These are phyloP conservation scores for Plasmodium gonderi DNA, from an alignment of 169 alveolate genomes.

Conservation along the genomic window DNA sequence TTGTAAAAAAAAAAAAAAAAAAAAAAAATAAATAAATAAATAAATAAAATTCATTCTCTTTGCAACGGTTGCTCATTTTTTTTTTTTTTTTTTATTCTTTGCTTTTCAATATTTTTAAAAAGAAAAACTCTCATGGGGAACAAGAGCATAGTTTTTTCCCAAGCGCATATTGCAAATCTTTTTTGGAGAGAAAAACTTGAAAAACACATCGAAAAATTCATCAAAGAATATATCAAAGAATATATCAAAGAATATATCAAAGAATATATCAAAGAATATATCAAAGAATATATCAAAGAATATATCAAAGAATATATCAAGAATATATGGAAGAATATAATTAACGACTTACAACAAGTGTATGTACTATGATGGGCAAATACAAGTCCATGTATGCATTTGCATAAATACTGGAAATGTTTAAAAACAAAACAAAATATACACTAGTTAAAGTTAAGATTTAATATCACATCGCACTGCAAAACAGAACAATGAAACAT, in stretches of 20 bases:
- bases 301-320: background rate
- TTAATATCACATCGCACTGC: background rate
- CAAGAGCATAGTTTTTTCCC: no score
- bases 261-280: background rate
- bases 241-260: background rate
- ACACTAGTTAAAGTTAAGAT: background rate
- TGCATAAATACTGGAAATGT: background rate
- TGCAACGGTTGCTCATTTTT: background rate
- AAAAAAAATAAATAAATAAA: no score
- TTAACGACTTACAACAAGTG: background rate
- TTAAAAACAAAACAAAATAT: background rate
- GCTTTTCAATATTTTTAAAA: background rate
- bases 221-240: background rate
- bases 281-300: background rate
- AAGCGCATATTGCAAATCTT: no score
- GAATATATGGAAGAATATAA: background rate
- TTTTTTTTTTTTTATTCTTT: background rate
- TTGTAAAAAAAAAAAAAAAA: no score
- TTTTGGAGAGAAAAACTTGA: no score
- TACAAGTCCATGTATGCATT: no score
- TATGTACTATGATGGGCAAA: background rate
- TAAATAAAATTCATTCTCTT: background rate
- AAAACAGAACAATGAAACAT: background rate
- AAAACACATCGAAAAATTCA: background rate
- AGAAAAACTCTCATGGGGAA: background rate